phyloP scores from a whole-genome alignment of 2,329 filamentous ascomycete genomes.

The Raffaelea ambrosiae region DNA sequence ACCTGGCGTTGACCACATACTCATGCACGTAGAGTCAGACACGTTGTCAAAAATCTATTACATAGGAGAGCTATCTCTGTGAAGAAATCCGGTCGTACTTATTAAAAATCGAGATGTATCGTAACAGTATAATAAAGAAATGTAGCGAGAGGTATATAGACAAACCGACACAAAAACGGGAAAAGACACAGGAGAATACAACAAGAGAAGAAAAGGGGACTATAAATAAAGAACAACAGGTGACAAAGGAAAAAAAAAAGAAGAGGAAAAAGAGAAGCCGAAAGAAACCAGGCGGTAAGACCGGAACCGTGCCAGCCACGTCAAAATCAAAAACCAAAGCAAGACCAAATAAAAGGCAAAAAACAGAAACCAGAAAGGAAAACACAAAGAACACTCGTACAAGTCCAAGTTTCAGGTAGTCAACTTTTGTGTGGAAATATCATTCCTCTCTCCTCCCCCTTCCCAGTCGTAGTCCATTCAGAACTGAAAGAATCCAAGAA shows the following conservation, averaged over 20 bases:
- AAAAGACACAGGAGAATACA: neutral
- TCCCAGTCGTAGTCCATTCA: no score
- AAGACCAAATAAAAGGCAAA: neutral
- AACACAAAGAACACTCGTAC: neutral
- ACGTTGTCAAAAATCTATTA: no score
- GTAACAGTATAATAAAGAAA: neutral
- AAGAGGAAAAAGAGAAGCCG: constrained; percentile 1
- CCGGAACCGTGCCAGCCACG: neutral
- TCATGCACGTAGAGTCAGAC: no score
- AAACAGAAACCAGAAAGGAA: neutral
- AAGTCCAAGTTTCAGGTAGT: neutral
- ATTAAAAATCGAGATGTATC: neutral
- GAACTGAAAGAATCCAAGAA: no score
- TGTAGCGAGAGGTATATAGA: neutral
- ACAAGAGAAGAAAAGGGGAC: neutral
- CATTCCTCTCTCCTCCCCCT: no score
- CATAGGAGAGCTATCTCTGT: neutral
- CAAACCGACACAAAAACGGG: neutral
- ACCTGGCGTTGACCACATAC: no score
- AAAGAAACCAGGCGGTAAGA: neutral
- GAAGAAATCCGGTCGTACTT: neutral
- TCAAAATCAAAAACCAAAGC: neutral
- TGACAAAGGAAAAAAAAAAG: constrained; percentile 1
- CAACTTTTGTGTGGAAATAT: no score
- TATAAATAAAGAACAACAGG: neutral